phyloP scores from a whole-genome alignment of 2,329 filamentous ascomycete species.

The Clarireedia sp. region DNA sequence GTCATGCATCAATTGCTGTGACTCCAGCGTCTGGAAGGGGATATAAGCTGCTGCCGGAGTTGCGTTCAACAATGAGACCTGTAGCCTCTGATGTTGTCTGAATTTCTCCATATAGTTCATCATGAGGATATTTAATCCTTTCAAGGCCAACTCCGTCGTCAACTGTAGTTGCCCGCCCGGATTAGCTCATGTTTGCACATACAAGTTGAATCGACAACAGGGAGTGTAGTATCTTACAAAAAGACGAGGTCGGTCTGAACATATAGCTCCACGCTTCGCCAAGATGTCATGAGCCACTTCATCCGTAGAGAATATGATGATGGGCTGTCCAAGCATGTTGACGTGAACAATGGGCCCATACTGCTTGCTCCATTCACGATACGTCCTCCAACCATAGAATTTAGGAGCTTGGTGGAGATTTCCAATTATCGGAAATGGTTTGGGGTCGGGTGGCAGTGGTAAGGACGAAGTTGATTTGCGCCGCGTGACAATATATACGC shows the following conservation, averaged over 20 bases:
- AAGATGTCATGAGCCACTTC: background rate
- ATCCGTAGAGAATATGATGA: background rate
- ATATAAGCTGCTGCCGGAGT: background rate
- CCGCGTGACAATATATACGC: background rate
- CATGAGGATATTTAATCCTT: slow-evolving; percentile 1
- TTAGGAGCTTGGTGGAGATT: background rate
- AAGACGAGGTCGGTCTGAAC: slow-evolving; percentile 3
- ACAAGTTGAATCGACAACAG: background rate
- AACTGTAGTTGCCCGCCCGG: background rate
- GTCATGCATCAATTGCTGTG: slow-evolving; percentile 2
- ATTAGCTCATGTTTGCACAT: background rate
- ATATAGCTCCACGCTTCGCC: background rate
- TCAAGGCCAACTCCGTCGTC: background rate
- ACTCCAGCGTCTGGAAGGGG: background rate
- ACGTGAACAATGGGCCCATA: slow-evolving; percentile 1
- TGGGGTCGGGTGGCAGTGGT: background rate
- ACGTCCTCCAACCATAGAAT: background rate
- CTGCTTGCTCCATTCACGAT: slow-evolving; percentile 1
- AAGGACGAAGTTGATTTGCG: background rate
- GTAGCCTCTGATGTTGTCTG: slow-evolving; percentile 1
- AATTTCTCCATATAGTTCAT: slow-evolving; percentile 2
- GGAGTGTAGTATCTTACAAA: background rate
- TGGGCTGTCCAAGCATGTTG: slow-evolving; percentile 1
- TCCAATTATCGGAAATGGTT: slow-evolving; percentile 2
- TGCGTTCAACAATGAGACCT: background rate